These are phyloP conservation scores for Vigna radiata DNA, from an alignment of 306 rosid genomes.

Conservation along the genomic window DNA sequence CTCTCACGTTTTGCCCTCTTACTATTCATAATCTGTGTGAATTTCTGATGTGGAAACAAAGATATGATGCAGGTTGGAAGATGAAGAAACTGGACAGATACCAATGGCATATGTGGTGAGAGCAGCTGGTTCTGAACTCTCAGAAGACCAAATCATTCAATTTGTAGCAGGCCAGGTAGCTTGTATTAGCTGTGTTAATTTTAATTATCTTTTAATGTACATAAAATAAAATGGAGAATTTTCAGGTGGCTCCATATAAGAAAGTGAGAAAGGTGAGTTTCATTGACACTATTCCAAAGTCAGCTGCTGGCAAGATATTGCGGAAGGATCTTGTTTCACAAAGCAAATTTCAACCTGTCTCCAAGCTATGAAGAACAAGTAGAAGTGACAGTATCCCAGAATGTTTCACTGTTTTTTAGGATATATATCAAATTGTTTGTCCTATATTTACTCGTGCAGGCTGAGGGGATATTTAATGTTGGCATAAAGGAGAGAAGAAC, in stretches of 20 bases:
- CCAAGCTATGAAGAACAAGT: slow-evolving; percentile 60
- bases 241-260: slow-evolving; percentile 94
- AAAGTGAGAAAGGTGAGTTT: slow-evolving; percentile 79
- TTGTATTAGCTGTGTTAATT: slow-evolving; percentile 4
- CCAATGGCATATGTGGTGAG: slow-evolving; percentile 90
- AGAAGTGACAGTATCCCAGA: background rate
- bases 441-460: background rate
- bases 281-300: slow-evolving; percentile 71
- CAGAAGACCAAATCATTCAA: slow-evolving; percentile 76
- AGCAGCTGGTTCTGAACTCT: slow-evolving; percentile 59
- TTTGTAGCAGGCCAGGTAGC: slow-evolving; percentile 79
- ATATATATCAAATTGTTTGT: slow-evolving; percentile 3
- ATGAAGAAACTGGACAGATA: slow-evolving; percentile 86
- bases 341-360: slow-evolving; percentile 56
- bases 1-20: slow-evolving; percentile 9
- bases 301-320: slow-evolving; percentile 89
- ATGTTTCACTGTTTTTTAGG: background rate
- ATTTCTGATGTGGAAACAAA: slow-evolving; percentile 25
- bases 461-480: background rate
- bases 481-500: background rate
- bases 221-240: slow-evolving; percentile 14
- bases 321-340: slow-evolving; percentile 81
- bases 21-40: slow-evolving; percentile 33
- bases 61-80: slow-evolving; percentile 64
- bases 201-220: slow-evolving; percentile 3